These are phyloP conservation scores for Ustulina deusta DNA, from an alignment of 2,329 filamentous ascomycete species.

Conservation along the genomic window DNA sequence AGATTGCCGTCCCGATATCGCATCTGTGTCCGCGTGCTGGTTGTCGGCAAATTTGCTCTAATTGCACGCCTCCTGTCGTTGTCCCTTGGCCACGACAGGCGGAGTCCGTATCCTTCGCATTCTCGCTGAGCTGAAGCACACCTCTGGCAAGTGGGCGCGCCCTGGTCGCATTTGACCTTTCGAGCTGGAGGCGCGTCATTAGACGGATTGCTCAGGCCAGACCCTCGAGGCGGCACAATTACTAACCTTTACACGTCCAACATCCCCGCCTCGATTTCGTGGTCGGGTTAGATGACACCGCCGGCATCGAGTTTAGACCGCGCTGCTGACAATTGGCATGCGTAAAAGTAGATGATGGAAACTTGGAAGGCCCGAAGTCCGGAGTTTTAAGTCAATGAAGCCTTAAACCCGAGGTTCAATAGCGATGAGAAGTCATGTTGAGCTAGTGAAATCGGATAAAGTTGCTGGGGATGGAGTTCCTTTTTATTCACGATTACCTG, in stretches of 20 bases:
- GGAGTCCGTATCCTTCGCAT: constrained; percentile 46
- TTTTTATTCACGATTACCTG: constrained; percentile 20
- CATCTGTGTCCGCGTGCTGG: not conserved
- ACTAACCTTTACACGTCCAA: constrained; percentile 46
- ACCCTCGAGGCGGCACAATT: not conserved
- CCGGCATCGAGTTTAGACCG: not conserved
- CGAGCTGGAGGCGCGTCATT: constrained; percentile 37
- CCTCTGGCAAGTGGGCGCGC: constrained; percentile 40
- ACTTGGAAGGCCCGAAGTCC: not conserved
- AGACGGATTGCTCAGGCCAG: not conserved
- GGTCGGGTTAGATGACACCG: constrained; percentile 8
- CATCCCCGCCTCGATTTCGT: constrained; percentile 37
- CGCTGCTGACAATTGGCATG: not conserved
- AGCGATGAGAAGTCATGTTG: not conserved
- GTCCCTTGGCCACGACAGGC: constrained; percentile 49
- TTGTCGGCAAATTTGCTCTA: constrained; percentile 9
- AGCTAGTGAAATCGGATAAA: constrained; percentile 28
- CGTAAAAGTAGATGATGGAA: constrained; percentile 4
- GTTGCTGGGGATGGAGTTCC: constrained; percentile 34
- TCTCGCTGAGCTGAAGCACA: constrained; percentile 40
- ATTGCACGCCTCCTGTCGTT: constrained; percentile 45
- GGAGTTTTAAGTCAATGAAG: not conserved
- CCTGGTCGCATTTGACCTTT: constrained; percentile 44
- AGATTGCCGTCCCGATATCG: constrained; percentile 14
- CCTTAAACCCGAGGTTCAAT: constrained; percentile 16